Evolutionary conservation across 768 basidiomycete genomes (phyloP).

Genomic region (Pleurotus platypus): DNA sequence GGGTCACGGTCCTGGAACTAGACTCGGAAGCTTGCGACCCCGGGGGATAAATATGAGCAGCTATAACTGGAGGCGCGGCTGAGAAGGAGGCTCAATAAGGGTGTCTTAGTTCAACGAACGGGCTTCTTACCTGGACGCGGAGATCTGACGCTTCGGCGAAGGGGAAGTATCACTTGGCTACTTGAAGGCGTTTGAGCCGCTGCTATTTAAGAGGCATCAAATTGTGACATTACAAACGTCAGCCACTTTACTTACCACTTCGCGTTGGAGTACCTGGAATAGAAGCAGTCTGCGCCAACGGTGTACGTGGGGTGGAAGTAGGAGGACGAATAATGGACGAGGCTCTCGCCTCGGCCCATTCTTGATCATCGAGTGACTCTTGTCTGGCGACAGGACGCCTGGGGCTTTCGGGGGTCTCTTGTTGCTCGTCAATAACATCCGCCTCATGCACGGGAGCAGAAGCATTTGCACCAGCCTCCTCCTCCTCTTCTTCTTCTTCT

Average conservation of each 20-base stretch:
- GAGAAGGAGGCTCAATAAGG: too few relatives aligned
- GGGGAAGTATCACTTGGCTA: too few relatives aligned
- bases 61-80: not conserved
- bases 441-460: not conserved
- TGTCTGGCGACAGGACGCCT: not conserved
- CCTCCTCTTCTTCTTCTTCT: too few relatives aligned
- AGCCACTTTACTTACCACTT: too few relatives aligned
- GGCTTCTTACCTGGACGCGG: not conserved
- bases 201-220: too few relatives aligned
- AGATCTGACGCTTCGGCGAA: not conserved
- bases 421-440: not conserved
- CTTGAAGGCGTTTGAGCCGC: too few relatives aligned
- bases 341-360: not conserved
- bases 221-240: too few relatives aligned
- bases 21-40: not conserved
- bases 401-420: not conserved
- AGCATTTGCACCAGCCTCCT: too few relatives aligned
- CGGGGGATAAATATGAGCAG: not conserved
- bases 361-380: constrained; percentile 6
- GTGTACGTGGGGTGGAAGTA: not conserved
- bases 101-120: not conserved
- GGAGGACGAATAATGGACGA: not conserved
- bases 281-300: too few relatives aligned
- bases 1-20: not conserved
- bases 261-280: too few relatives aligned